phyloP scores from a whole-genome alignment of 2,329 filamentous ascomycete species.

The Cucurbitaria berberidis region DNA sequence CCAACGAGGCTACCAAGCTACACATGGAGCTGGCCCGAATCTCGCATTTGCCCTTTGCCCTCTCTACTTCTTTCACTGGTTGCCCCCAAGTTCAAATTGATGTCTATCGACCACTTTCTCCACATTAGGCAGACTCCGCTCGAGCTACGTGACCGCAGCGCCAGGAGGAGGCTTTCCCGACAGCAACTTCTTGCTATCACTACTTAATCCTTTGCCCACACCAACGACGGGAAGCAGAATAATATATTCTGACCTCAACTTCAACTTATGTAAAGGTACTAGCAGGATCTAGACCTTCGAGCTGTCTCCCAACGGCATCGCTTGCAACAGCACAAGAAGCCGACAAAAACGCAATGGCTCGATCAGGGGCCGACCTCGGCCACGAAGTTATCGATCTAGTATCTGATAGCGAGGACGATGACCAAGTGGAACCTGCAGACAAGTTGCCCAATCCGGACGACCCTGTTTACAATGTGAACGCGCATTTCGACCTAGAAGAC shows the following conservation, averaged over 20 bases:
- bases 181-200: background rate
- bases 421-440: slow-evolving; percentile 1
- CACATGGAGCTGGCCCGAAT: slow-evolving; percentile 5
- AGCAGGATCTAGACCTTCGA: background rate
- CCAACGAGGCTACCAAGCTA: slow-evolving; percentile 17
- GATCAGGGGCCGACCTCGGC: background rate
- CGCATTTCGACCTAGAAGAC: slow-evolving; percentile 1
- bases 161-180: background rate
- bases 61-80: slow-evolving; percentile 1
- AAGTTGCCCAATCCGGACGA: slow-evolving; percentile 11
- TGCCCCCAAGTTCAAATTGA: slow-evolving; percentile 9
- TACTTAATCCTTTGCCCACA: background rate
- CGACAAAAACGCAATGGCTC: slow-evolving; percentile 14
- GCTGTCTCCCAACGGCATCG: background rate
- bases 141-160: background rate
- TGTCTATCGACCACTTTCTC: slow-evolving; percentile 4
- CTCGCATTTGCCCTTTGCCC: slow-evolving; percentile 8
- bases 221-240: background rate
- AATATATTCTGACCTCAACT: background rate
- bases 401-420: slow-evolving; percentile 31
- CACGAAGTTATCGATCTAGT: slow-evolving; percentile 28
- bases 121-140: background rate
- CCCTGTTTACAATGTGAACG: background rate
- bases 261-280: background rate
- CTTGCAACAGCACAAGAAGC: background rate